Evolutionary conservation across 331 rosid species (phyloP).

Genomic region (Stylosanthes scabra): DNA sequence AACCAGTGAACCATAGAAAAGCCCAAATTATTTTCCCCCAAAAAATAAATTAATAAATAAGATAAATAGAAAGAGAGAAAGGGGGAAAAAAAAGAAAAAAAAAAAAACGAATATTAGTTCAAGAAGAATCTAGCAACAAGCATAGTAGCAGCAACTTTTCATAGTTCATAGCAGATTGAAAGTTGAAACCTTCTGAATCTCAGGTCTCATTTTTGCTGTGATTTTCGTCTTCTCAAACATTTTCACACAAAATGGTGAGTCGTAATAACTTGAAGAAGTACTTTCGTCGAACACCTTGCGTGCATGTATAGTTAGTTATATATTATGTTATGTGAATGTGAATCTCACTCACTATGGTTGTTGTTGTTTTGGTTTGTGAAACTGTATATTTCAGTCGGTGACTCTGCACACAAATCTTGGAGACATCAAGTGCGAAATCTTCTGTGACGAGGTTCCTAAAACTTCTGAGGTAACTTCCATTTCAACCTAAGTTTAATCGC

Average conservation of each 20-base stretch:
- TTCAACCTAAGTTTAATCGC: not conserved
- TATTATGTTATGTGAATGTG: not conserved
- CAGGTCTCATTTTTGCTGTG: not conserved
- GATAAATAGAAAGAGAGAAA: not conserved
- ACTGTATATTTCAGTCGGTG: slow-evolving; percentile 59
- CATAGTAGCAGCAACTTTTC: not conserved
- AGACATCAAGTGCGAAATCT: slow-evolving; percentile 93
- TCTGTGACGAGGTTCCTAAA: slow-evolving; percentile 92
- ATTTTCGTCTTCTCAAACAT: not conserved
- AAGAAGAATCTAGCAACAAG: not conserved
- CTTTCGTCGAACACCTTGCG: not conserved
- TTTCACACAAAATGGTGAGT: slow-evolving; percentile 7
- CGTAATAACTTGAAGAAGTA: not conserved
- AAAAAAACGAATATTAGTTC: not conserved
- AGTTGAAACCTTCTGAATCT: not conserved
- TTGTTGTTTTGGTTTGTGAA: not conserved
- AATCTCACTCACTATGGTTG: not conserved
- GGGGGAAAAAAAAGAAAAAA: no score
- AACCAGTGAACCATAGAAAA: no score
- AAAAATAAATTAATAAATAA: no score
- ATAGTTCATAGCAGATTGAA: not conserved
- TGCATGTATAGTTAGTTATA: not conserved
- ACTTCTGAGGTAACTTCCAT: slow-evolving; percentile 65
- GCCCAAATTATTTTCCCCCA: not conserved
- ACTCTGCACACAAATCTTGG: slow-evolving; percentile 97